Evolutionary conservation across 352 stramenopile genomes (phyloP).

Genomic region (Globisporangium iwayamae): DNA sequence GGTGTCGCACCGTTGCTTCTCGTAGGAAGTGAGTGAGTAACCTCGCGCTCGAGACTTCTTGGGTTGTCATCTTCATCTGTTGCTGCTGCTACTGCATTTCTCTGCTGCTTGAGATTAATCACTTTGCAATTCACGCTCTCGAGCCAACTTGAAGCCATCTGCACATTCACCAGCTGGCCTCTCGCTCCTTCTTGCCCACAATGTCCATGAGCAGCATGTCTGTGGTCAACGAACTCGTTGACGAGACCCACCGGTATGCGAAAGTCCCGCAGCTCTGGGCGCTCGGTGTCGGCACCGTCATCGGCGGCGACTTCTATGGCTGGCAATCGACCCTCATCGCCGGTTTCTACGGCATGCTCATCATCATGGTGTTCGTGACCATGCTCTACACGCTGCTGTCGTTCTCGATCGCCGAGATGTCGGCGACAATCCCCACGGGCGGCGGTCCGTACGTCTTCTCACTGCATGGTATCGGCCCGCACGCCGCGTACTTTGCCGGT

Average conservation of each 20-base stretch:
- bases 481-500: constrained; percentile 53
- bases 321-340: constrained; percentile 65
- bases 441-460: constrained; percentile 73
- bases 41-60: neutral
- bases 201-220: constrained; percentile 8
- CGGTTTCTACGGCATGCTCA: constrained; percentile 56
- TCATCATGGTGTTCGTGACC: constrained; percentile 59
- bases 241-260: constrained; percentile 46
- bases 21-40: neutral
- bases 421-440: constrained; percentile 46
- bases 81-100: neutral
- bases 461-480: constrained; percentile 50
- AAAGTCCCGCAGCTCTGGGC: constrained; percentile 62
- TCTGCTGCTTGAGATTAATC: constrained; percentile 4
- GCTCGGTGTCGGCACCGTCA: constrained; percentile 60
- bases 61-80: no score
- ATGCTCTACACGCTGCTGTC: constrained; percentile 64
- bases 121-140: constrained; percentile 23
- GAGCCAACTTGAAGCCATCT: neutral
- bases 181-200: neutral
- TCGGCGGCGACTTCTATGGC: constrained; percentile 70
- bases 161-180: neutral
- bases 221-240: neutral
- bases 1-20: neutral
- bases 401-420: constrained; percentile 74